Conservation (phyloP, 192 early-diverging fungal genomes). For the Coemansia sp. region DNA sequence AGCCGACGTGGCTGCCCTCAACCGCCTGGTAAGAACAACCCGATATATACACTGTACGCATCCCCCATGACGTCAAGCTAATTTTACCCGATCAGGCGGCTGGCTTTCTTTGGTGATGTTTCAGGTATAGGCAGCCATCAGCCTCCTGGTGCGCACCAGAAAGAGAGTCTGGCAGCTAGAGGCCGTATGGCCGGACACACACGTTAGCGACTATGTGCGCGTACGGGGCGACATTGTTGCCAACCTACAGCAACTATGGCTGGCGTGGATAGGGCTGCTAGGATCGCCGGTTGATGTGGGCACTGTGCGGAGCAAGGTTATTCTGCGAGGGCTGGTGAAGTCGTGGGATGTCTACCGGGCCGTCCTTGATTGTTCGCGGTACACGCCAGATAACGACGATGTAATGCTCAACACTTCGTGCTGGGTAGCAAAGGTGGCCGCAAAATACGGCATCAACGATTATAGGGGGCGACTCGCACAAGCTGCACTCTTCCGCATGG, state of each 20-base stretch:
- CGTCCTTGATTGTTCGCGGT: constrained; percentile 39
- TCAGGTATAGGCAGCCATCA: constrained; percentile 19
- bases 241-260: constrained; percentile 29
- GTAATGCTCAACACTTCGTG: constrained; percentile 32
- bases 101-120: background rate
- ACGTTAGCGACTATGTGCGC: constrained; percentile 29
- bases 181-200: constrained; percentile 26
- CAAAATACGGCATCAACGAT: constrained; percentile 24
- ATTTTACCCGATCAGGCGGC: background rate
- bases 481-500: constrained; percentile 36
- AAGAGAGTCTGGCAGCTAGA: constrained; percentile 22
- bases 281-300: constrained; percentile 24
- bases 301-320: constrained; percentile 15
- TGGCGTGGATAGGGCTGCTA: constrained; percentile 29
- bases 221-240: constrained; percentile 4
- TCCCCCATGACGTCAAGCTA: background rate
- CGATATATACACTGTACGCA: background rate
- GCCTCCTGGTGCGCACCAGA: constrained; percentile 15
- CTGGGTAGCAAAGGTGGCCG: constrained; percentile 35
- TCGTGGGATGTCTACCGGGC: constrained; percentile 40
- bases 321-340: constrained; percentile 26
- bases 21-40: constrained; percentile 16
- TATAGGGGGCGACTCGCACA: constrained; percentile 26
- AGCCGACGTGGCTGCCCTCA: constrained; percentile 8
- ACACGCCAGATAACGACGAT: constrained; percentile 33